These are phyloP conservation scores for Mycena kentingensis DNA, from an alignment of 768 basidiomycete species.

Conservation along the genomic window DNA sequence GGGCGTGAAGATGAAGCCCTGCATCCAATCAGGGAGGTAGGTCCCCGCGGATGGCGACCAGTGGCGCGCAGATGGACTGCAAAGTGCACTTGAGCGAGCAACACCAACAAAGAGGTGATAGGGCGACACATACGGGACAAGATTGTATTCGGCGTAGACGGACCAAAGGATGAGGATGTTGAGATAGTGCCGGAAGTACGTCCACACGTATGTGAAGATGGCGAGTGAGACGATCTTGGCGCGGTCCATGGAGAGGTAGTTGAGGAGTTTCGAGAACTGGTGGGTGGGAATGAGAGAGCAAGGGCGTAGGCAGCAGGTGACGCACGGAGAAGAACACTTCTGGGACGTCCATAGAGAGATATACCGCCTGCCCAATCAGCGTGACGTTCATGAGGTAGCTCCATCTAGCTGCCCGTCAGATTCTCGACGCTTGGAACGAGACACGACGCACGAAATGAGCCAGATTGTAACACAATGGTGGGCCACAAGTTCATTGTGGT, in stretches of 20 bases:
- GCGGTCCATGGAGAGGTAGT: constrained; percentile 74
- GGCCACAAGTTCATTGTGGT: constrained; percentile 80
- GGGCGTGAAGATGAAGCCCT: constrained; percentile 74
- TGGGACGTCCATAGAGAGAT: constrained; percentile 95
- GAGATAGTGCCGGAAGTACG: constrained; percentile 93
- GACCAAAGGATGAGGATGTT: constrained; percentile 87
- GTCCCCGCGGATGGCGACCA: constrained; percentile 65
- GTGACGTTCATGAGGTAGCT: constrained; percentile 82
- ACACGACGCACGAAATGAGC: constrained; percentile 72
- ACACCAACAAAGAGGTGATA: background rate
- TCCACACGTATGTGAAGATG: constrained; percentile 73
- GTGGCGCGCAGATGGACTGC: constrained; percentile 52
- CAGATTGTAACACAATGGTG: constrained; percentile 95
- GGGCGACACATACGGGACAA: constrained; percentile 76
- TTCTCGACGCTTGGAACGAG: background rate
- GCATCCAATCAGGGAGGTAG: constrained; percentile 78
- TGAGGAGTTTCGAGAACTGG: constrained; percentile 82
- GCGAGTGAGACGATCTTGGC: constrained; percentile 64
- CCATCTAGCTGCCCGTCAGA: constrained; percentile 54
- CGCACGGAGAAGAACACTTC: constrained; percentile 84
- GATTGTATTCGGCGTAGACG: constrained; percentile 73
- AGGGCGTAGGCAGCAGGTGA: constrained; percentile 13
- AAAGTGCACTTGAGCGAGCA: constrained; percentile 6
- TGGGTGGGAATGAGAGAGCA: background rate
- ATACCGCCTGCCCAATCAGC: constrained; percentile 86